These are phyloP conservation scores for Euphorbia tirucalli DNA, from an alignment of 345 rosid genomes.

Conservation along the genomic window DNA sequence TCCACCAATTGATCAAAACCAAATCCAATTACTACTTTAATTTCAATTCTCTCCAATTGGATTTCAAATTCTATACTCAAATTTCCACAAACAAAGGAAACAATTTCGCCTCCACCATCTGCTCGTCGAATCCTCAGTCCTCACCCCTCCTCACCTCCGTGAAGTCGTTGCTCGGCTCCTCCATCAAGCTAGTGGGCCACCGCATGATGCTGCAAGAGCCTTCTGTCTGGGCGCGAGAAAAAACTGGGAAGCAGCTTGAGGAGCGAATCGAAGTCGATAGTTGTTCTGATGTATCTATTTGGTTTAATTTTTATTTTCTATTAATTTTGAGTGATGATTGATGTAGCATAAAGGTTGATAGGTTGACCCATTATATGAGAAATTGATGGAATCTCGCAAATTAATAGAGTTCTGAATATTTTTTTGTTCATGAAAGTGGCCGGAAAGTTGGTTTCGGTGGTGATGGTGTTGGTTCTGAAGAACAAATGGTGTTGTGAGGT, in stretches of 20 bases:
- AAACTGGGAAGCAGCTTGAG: constrained; percentile 93
- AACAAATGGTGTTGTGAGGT: too few species aligned
- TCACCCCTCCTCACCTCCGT: constrained; percentile 53
- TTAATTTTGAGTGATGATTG: too few species aligned
- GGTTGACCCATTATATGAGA: too few species aligned
- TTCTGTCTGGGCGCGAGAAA: constrained; percentile 73
- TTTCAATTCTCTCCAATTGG: background rate
- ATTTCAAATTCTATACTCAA: background rate
- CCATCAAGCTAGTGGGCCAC: constrained; percentile 72
- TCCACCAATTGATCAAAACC: background rate
- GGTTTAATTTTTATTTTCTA: too few species aligned
- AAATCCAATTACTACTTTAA: background rate
- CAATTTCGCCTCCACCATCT: constrained; percentile 23
- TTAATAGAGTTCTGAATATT: too few species aligned
- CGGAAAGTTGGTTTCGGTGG: too few species aligned
- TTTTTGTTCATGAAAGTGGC: too few species aligned
- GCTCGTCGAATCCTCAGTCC: constrained; percentile 39
- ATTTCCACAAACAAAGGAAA: constrained; percentile 40
- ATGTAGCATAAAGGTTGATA: too few species aligned
- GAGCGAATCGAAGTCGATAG: constrained; percentile 68
- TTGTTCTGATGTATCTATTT: too few species aligned
- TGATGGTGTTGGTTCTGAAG: too few species aligned
- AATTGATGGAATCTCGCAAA: too few species aligned
- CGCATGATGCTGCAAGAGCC: constrained; percentile 79
- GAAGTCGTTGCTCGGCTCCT: constrained; percentile 65